These are phyloP conservation scores for Trichothecium roseum DNA, from an alignment of 2,329 filamentous ascomycete species.

Conservation along the genomic window DNA sequence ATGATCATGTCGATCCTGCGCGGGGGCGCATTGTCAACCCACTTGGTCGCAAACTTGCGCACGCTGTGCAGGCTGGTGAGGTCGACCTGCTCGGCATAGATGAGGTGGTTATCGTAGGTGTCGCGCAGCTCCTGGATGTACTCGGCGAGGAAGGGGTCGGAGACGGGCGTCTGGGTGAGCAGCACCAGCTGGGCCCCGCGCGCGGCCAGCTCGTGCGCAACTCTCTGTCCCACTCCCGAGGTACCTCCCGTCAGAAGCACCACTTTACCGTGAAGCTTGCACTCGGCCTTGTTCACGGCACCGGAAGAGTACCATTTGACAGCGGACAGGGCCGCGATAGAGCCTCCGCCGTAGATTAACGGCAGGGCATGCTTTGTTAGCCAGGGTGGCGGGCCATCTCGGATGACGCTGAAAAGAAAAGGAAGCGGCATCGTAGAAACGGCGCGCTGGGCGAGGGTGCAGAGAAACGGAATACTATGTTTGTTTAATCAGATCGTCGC, in stretches of 20 bases:
- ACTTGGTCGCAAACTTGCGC: constrained; percentile 87
- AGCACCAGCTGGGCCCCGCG: constrained; percentile 87
- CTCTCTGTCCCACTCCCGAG: constrained; percentile 76
- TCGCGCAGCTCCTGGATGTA: constrained; percentile 81
- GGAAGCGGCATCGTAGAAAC: constrained; percentile 41
- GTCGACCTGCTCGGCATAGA: constrained; percentile 94
- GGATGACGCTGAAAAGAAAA: constrained; percentile 34
- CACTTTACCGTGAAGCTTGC: constrained; percentile 86
- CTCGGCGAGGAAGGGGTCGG: constrained; percentile 83
- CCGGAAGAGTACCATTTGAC: constrained; percentile 72
- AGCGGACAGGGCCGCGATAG: constrained; percentile 28
- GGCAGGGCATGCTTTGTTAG: constrained; percentile 32
- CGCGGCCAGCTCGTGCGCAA: constrained; percentile 62
- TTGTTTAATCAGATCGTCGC: neutral
- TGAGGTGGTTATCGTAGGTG: constrained; percentile 69
- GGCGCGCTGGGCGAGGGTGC: neutral
- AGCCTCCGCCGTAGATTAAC: constrained; percentile 26
- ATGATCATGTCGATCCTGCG: constrained; percentile 84
- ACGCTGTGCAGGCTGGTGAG: constrained; percentile 82
- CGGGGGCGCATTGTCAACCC: constrained; percentile 92
- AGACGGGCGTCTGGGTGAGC: constrained; percentile 70
- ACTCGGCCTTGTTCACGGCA: constrained; percentile 61
- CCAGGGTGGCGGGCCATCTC: constrained; percentile 39
- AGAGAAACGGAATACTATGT: neutral
- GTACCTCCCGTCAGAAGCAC: constrained; percentile 92